These are phyloP conservation scores for Didymella arachidicola DNA, from an alignment of 2,329 filamentous ascomycete genomes.

Conservation along the genomic window DNA sequence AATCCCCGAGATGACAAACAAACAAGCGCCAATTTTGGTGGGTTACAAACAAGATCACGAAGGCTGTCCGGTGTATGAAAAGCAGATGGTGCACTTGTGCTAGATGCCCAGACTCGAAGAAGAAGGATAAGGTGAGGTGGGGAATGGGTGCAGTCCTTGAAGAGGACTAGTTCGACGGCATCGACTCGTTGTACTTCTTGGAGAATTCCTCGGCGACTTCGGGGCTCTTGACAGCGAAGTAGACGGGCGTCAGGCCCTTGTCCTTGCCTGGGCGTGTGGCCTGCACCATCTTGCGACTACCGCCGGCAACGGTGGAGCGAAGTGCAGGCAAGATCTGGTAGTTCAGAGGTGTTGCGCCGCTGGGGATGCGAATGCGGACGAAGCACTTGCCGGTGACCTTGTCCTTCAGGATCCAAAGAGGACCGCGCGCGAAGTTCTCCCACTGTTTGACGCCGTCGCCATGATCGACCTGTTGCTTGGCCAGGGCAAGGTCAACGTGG, in stretches of 20 bases:
- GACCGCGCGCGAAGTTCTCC: constrained; percentile 44
- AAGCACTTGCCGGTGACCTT: constrained; percentile 45
- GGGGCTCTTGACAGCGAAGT: constrained; percentile 38
- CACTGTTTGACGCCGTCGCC: constrained; percentile 38
- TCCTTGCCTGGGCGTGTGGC: constrained; percentile 35
- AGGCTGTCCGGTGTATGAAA: background rate
- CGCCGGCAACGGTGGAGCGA: constrained; percentile 32
- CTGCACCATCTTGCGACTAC: constrained; percentile 42
- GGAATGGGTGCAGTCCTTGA: background rate
- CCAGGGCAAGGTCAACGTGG: constrained; percentile 38
- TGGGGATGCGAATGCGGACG: constrained; percentile 45
- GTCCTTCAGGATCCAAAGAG: constrained; percentile 49
- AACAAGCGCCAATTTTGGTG: constrained; percentile 20
- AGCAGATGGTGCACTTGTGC: constrained; percentile 1
- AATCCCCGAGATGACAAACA: constrained; percentile 11
- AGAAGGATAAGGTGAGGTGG: background rate
- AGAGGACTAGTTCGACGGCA: constrained; percentile 28
- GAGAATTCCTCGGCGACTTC: constrained; percentile 44
- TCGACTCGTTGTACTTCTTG: constrained; percentile 38
- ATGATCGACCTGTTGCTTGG: constrained; percentile 39
- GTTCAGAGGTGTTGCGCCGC: constrained; percentile 45
- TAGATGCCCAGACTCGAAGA: background rate
- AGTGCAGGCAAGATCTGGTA: constrained; percentile 42
- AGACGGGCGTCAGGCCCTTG: constrained; percentile 33
- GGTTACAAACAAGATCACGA: constrained; percentile 3